Evolutionary conservation across 2,329 filamentous ascomycete genomes (phyloP), one percentile per base, ranked within the genome.

Genomic region (Aspergillus pseudoglaucus): DNA sequence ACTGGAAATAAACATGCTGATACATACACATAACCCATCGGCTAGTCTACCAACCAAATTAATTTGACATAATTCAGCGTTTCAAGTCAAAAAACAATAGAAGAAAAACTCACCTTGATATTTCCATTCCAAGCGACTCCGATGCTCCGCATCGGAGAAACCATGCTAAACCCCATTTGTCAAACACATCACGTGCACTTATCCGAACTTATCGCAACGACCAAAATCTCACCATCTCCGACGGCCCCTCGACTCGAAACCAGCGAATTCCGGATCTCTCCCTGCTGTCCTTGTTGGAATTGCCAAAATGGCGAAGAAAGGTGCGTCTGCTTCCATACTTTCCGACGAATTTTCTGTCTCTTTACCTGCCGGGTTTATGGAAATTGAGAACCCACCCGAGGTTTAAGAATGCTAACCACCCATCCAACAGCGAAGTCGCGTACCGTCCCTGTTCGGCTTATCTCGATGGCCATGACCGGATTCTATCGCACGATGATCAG

Each of bases 401-500:
- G 33, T 20, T 17, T 9, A 9, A n/a, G 38, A 30, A 30, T 32
- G 43, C 50, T 49, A 37, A 53, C 50, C 17, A 43, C 57, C 45
- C 39, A 43, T 38, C 37, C 22, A 38, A 51, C 68, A 94, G 89
- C 78, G 52, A 97, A 97, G 78, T 88, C 90, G 65, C 89, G 94
- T 69, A 85, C 91, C 58, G 85, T 98, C 67, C 82, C 88, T 66
- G 91, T 96, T 69, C 90, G 93, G 68, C 85, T 98, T 58, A 78
- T 98, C 69, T 95, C 90, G 55, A 98, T 98, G 93, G 93, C 93
- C 68, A 85, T 95, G 85, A 98, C 93, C 22, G 93, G 93, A 64
- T 98, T 90, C 80, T 98, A 91, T 79, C 90, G 91, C 71, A 94
- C 89, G 46, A 83, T 95, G 70, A 79, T 85, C 59, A 84, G 94